Base-by-base conservation (phyloP, 352 stramenopile species). In the Phytophthora meadii region DNA sequence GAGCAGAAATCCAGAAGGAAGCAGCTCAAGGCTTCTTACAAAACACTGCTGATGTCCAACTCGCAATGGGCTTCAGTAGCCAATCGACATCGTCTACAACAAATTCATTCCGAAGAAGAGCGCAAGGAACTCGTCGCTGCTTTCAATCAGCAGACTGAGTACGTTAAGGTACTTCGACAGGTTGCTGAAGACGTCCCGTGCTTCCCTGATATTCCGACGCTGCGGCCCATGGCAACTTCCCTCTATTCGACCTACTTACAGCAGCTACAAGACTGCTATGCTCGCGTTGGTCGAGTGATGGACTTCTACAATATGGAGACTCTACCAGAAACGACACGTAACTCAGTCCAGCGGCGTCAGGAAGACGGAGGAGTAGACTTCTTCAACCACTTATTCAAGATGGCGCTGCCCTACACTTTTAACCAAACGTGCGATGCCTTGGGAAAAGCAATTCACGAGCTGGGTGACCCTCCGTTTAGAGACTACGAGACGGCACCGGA, bases 381-480 rank as follows among this genome's bases (percentile, higher is more conserved):
- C 42, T 65, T 72, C 50, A 19, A 73, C 14, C 54, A 72, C 22
- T 7, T 73, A 0, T 55, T 58, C 27, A 73, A 68, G 19, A 2
- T 54, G 5, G 6, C 53, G 5, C n/a, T 77, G 7, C 63, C 54
- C 0, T 70, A 34, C 22, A 50, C 15, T 28, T 62, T 68, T 17
- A 22, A 46, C n/a, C 50, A 62, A 19, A 62, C 59, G 10, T 60
- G 58, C 14, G 15, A 47, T 5, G 67, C 54, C 12, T 27, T 62
- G 17, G 48, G 48, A 58, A 58, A 41, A 6, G 17, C 52, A 2
- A 25, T 65, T 0, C 37, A 56, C 17, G 46, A 66, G 17, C 32
- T 53, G 12, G 37, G 61, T 2, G 50, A 54, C 19, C 32, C 40
- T 4, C 11, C 40, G 3, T 48, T 49, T 15, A 30, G 22, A 17